Conservation (phyloP, 176 grass and related monocot genomes). For the Oryza meridionalis region DNA sequence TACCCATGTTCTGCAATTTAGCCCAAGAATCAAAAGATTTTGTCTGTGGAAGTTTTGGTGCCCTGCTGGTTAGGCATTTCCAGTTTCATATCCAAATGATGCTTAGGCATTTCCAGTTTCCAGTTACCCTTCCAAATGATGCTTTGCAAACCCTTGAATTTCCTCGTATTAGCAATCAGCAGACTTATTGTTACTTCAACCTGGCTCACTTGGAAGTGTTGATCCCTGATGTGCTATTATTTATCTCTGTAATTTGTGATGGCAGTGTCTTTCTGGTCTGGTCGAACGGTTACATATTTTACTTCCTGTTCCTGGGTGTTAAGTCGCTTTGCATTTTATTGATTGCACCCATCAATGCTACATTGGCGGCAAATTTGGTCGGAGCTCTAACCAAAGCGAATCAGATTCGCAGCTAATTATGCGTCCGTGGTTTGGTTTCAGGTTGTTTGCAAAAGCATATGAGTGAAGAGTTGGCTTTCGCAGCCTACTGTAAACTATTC, state of each 20-base stretch:
- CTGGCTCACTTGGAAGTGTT: no score
- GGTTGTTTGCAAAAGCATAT: slow-evolving; percentile 32
- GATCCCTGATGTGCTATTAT: not conserved
- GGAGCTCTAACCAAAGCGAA: not conserved
- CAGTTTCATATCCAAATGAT: no score
- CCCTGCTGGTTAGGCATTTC: slow-evolving; percentile 4
- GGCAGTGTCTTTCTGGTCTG: not conserved
- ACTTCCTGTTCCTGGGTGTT: not conserved
- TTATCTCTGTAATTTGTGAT: not conserved
- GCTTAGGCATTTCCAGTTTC: slow-evolving; percentile 35
- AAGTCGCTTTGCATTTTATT: not conserved
- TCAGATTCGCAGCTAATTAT: not conserved
- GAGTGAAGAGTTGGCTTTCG: not conserved
- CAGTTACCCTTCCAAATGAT: not conserved
- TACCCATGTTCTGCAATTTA: slow-evolving; percentile 13
- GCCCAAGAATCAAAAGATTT: slow-evolving; percentile 7
- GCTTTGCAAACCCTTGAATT: slow-evolving; percentile 6
- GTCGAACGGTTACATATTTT: not conserved
- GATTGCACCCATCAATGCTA: slow-evolving; percentile 2
- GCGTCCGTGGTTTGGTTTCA: slow-evolving; percentile 19
- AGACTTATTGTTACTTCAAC: not conserved
- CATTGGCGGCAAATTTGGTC: slow-evolving; percentile 12
- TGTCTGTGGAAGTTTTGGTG: slow-evolving; percentile 42
- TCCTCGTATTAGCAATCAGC: not conserved
- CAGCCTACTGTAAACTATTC: not conserved